Conservation (phyloP, 1,139 yeast species). For the Candida dubliniensis region DNA sequence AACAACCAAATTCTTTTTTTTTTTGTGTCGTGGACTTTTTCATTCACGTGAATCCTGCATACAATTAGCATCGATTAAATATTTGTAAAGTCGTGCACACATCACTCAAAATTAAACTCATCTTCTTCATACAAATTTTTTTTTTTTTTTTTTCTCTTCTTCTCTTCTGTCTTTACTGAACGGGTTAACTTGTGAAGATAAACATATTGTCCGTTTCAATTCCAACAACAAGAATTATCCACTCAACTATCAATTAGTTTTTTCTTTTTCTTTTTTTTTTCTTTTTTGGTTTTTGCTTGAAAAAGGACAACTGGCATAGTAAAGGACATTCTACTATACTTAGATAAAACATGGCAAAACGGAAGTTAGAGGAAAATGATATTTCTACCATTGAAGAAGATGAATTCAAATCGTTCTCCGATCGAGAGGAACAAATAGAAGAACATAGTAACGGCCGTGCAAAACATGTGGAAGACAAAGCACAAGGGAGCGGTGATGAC, state of each 20-base stretch:
- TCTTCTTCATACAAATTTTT: neutral
- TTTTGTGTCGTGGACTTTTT: neutral
- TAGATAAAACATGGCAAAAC: slow-evolving; percentile 27
- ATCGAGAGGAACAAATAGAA: slow-evolving; percentile 7
- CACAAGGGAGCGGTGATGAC: slow-evolving; percentile 1
- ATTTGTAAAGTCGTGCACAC: neutral
- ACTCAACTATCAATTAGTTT: neutral
- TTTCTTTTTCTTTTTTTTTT: neutral
- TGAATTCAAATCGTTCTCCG: slow-evolving; percentile 12
- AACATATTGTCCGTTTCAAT: too few species aligned
- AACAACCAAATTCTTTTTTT: neutral
- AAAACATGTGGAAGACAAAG: slow-evolving; percentile 12
- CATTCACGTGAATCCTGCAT: neutral
- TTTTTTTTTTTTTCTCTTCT: neutral
- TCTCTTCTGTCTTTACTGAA: too few species aligned
- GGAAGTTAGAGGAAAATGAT: slow-evolving; percentile 23
- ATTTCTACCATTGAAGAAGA: slow-evolving; percentile 14
- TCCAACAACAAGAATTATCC: too few species aligned
- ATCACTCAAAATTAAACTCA: too few species aligned
- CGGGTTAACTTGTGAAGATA: too few species aligned
- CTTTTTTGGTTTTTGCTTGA: neutral
- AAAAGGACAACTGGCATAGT: neutral
- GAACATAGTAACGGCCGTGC: slow-evolving; percentile 13
- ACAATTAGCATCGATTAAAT: neutral
- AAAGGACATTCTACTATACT: neutral